Base-by-base conservation (phyloP, 768 basidiomycete genomes). In the Phaeotremella skinneri region DNA sequence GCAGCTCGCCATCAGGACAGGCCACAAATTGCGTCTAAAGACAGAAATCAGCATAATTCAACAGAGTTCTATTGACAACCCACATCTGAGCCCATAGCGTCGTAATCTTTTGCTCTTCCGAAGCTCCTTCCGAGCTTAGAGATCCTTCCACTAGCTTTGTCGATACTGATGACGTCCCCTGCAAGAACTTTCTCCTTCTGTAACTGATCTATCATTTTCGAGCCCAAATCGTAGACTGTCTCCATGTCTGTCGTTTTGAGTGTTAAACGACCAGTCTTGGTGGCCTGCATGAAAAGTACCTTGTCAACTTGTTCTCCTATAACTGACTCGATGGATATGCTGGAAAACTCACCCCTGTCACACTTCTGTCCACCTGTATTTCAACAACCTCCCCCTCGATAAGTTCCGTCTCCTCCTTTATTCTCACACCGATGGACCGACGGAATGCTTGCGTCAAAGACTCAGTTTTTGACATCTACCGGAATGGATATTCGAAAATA, bases 181-280 rank as follows among this genome's bases (percentile, higher is more conserved):
- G 81, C 82, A 4, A 91, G 82, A 4, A 98, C 91, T 70, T 97
- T 98, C 80, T 98, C 96, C 79, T 97, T 96, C 37, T 91, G 88
- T 27, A 99, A 80, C 2, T 92, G 87, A 66, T 99, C 96, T 49
- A 99, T 98, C 96, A 99, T 98, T 83, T 98, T 99, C 50, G 87
- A 90, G 11, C 96, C 96, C 29, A 98, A 83, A 78, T 99, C 96
- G 75, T 99, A 99, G 30, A 99, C 88, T 3, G 96, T 98, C 80
- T 98, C 96, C 96, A 99, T 98, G 76, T 98, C 94, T 2, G 92
- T 96, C 14, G 91, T 94, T 79, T 98, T 98, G 70, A 99, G 88
- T 0, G 96, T 98, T 60, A 98, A 78, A 76, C 96, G 93, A 2
- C 94, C 96, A 1, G 96, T 97, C 80, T 97, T 98, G 3, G 92